phyloP scores from a whole-genome alignment of 768 basidiomycete species.

The Suillus americanus region DNA sequence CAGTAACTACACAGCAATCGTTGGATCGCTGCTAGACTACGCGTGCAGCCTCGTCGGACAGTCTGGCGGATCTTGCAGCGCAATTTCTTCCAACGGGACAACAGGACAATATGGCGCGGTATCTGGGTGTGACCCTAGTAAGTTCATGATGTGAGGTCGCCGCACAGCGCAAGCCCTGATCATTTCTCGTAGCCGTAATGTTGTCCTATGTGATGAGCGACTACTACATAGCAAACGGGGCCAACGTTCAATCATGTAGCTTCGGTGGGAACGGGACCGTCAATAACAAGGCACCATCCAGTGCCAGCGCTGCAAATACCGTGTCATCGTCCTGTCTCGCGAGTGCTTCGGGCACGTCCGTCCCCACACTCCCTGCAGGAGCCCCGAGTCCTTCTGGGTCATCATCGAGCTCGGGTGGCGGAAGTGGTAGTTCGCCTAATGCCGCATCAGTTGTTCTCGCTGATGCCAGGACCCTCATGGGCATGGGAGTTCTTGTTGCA shows the following conservation, averaged over 20 bases:
- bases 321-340: constrained; percentile 69
- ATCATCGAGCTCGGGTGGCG: constrained; percentile 24
- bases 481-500: constrained; percentile 36
- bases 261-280: constrained; percentile 86
- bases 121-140: constrained; percentile 79
- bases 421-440: constrained; percentile 20
- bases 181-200: constrained; percentile 56
- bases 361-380: constrained; percentile 50
- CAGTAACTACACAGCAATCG: constrained; percentile 55
- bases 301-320: constrained; percentile 46
- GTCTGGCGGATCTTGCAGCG: constrained; percentile 57
- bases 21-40: constrained; percentile 62
- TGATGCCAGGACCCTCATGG: constrained; percentile 36
- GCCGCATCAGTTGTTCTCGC: constrained; percentile 23
- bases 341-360: constrained; percentile 60
- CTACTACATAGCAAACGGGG: constrained; percentile 66
- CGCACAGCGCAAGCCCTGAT: constrained; percentile 1
- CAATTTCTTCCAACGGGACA: constrained; percentile 71
- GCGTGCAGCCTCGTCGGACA: constrained; percentile 69
- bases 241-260: constrained; percentile 63
- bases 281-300: constrained; percentile 53
- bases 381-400: constrained; percentile 19
- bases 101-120: constrained; percentile 76
- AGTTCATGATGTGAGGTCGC: constrained; percentile 20
- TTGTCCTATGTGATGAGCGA: constrained; percentile 81